Evolutionary conservation across 192 early-diverging fungal species (phyloP), one percentile per base, ranked within the genome.

Genomic region (Oehlia diaphana): DNA sequence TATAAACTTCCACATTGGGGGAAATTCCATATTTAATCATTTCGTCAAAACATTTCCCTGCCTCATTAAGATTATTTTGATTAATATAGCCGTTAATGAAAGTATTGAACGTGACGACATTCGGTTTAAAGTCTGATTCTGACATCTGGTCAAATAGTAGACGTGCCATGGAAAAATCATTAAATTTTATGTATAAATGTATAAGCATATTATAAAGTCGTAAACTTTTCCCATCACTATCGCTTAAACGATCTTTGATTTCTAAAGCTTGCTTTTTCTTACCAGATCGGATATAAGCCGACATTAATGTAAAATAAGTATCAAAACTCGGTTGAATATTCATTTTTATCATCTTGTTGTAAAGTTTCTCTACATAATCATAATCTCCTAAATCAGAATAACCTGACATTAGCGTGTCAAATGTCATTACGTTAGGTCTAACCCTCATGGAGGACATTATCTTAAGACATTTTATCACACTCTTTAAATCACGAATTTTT

Each of bases 141-240:
- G 14, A 23, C 26, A 79, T 53, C 31, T n/a, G 47, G n/a, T 63
- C 31, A 42, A 71, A 71, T 61, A 37, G 28, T 13, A 70, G 26
- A 23, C 19, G 50, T 19, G 77, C 77, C 35, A 28, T 58, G 14
- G 50, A 21, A 35, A 62, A 63, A 62, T 79, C 77, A n/a, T 79
- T 62, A 9, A 62, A 63, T 47, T 23, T 63, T 21, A 62, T 53
- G n/a, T 71, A 69, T 50, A 71, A 33, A 71, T 71, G 19, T 28
- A 79, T 79, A 26, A 79, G 67, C 37, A 63, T 62, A n/a, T 79
- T 79, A 37, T 44, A 79, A 37, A 69, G 19, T 61, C 68, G 33
- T 35, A 79, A 31, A 58, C n/a, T 23, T 63, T 58, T 68, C 42
- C 14, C 13, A 44, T 39, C 16, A 37, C n/a, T 79, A 44, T 39